Evolutionary conservation across 257 asterid genomes (phyloP), one percentile per base, ranked within the genome.

Genomic region (Solanum neorickii): DNA sequence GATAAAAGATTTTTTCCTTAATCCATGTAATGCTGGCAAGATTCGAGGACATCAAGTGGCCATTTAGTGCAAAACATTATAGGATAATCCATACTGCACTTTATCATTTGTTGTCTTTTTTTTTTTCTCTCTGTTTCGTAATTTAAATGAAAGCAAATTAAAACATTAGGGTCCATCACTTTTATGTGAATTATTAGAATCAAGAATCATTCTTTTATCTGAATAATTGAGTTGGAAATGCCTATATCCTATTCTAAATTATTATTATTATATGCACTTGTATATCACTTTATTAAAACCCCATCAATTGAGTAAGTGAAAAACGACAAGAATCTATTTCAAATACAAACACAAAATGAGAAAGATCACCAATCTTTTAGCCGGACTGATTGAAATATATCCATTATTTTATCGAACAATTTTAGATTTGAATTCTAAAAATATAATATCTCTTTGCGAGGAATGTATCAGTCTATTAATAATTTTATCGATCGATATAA

Each of bases 221-320:
- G 49, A 41, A 84, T 84, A 39, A 84, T 84, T 20, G 80, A 66
- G 87, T 42, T 84, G 87, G 14, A 84, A 6, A 66, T 84, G 80
- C 41, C 25, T 41, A 84, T 42, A 44, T 9, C 15, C 42, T 80
- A 84, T 84, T 84, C 87, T 39, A 66, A 65, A 66, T 84, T 25
- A 84, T 66, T 65, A 84, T 66, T 65, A 84, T 66, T 65, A 39
- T 59, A 65, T 59, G 80, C 77, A 84, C 87, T 84, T 41, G 65
- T 66, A 41, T 59, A 59, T 20, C 66, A 59, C 66, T 20, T 59
- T 20, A 59, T 3, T 20, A 7, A 59, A 20, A 59, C 66, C 5
- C 65, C n/a, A 56, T 20, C 25, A 56, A 20, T 20, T 59, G 11
- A 56, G 65, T 56, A 59, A 20, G 66, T 1, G 66, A 59, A 59